Evolutionary conservation across 441 rosid species (phyloP).

Genomic region (Flueggea neowawraea): DNA sequence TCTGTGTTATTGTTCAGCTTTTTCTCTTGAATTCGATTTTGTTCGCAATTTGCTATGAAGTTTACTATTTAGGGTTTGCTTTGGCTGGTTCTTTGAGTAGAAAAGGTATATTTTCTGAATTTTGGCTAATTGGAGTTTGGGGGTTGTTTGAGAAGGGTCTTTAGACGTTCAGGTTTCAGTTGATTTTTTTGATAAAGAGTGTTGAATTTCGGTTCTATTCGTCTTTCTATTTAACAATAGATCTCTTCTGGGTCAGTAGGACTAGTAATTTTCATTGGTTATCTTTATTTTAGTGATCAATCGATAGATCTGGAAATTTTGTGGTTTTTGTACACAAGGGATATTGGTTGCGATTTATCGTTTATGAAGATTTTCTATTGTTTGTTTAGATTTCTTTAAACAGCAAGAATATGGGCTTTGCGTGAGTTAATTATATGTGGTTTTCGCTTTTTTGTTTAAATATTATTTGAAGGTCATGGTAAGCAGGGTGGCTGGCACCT

Average conservation of each 20-base stretch:
- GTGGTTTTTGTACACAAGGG: conserved; percentile 1
- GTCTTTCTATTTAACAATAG: neutral
- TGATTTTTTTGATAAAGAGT: neutral
- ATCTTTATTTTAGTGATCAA: neutral
- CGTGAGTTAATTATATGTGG: conserved; percentile 22
- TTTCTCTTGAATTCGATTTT: neutral
- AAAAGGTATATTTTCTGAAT: too few relatives aligned
- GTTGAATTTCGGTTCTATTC: neutral
- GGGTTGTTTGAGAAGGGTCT: too few relatives aligned
- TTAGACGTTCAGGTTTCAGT: too few relatives aligned
- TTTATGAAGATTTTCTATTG: neutral
- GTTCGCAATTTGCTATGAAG: neutral
- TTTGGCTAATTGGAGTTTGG: too few relatives aligned
- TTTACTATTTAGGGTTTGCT: neutral
- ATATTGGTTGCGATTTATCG: neutral
- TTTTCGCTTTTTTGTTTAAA: conserved; percentile 25
- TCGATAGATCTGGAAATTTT: conserved; percentile 16
- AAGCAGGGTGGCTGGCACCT: conserved; percentile 89
- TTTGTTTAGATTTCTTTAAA: neutral
- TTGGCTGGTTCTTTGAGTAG: neutral
- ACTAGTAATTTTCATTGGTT: neutral
- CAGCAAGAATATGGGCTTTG: conserved; percentile 9
- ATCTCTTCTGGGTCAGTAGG: neutral
- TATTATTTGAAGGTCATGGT: conserved; percentile 76
- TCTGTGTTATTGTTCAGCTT: neutral